Evolutionary conservation across 306 rosid genomes (phyloP).

Genomic region (Crotalaria pallida): DNA sequence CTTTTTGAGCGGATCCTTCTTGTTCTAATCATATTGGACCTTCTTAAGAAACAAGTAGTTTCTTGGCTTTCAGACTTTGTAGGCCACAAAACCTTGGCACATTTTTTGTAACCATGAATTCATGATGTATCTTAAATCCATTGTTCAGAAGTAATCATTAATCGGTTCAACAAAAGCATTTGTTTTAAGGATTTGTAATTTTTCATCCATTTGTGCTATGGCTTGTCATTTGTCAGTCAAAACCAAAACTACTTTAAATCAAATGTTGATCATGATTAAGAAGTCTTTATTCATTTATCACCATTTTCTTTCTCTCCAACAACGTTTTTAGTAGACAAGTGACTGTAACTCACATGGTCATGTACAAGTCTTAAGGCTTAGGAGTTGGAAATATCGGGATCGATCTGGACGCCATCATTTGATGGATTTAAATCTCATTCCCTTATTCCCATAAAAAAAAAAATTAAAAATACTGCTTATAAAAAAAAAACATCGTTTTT

Average conservation of each 20-base stretch:
- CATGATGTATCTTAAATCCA: background rate
- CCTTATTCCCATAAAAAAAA: too few species aligned
- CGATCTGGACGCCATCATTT: too few species aligned
- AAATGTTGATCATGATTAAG: too few species aligned
- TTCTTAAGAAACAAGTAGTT: slow-evolving; percentile 12
- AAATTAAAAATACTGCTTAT: too few species aligned
- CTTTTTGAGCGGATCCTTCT: background rate
- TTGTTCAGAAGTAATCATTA: background rate
- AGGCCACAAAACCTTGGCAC: background rate
- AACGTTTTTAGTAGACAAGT: too few species aligned
- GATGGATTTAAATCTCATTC: too few species aligned
- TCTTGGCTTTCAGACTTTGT: background rate
- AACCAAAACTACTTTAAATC: background rate
- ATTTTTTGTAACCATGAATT: background rate
- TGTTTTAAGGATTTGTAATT: background rate
- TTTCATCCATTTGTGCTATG: background rate
- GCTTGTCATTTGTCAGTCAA: background rate
- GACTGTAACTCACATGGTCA: too few species aligned
- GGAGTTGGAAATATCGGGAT: too few species aligned
- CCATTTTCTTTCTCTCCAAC: too few species aligned
- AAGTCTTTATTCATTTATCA: too few species aligned
- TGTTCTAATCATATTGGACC: background rate
- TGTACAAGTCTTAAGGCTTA: too few species aligned
- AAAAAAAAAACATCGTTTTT: too few species aligned
- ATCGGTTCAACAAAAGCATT: background rate